phyloP scores from a whole-genome alignment of 108 stramenopile genomes.

The Nitzschia inconspicua region DNA sequence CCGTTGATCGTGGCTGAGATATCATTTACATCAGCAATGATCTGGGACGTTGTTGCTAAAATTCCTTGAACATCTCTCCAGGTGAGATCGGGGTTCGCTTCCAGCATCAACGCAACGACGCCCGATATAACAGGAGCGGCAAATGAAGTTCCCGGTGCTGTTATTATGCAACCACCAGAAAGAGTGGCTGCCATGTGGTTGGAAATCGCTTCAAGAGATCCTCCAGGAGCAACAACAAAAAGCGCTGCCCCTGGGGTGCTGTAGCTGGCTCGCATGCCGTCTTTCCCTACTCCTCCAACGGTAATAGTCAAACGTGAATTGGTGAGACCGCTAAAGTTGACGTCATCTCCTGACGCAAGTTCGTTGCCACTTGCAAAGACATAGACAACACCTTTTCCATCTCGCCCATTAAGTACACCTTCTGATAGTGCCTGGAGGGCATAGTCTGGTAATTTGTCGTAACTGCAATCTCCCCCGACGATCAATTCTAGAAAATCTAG shows the following conservation, averaged over 20 bases:
- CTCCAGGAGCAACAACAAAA: slow-evolving; percentile 39
- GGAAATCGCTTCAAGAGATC: slow-evolving; percentile 20
- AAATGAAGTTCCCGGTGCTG: slow-evolving; percentile 34
- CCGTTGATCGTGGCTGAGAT: slow-evolving; percentile 12
- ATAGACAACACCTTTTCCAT: slow-evolving; percentile 47
- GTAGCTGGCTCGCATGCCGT: slow-evolving; percentile 33
- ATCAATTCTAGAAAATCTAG: slow-evolving; percentile 25
- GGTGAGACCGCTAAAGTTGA: slow-evolving; percentile 32
- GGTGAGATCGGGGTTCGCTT: slow-evolving; percentile 36
- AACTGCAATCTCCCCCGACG: slow-evolving; percentile 26
- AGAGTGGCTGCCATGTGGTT: slow-evolving; percentile 20
- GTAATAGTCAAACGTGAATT: slow-evolving; percentile 39
- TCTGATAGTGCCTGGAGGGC: slow-evolving; percentile 4
- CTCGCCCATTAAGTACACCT: slow-evolving; percentile 27
- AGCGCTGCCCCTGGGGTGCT: slow-evolving; percentile 35
- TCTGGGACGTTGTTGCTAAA: slow-evolving; percentile 23
- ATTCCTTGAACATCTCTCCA: slow-evolving; percentile 63
- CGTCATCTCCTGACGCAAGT: slow-evolving; percentile 27
- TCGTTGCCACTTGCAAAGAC: slow-evolving; percentile 46
- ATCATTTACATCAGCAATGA: slow-evolving; percentile 1
- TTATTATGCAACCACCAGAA: slow-evolving; percentile 8
- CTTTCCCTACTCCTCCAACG: slow-evolving; percentile 42
- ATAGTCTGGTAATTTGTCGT: background rate
- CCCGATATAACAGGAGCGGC: slow-evolving; percentile 40
- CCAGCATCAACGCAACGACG: slow-evolving; percentile 41